Conservation (phyloP, 306 rosid genomes). For the Arachis stenosperma region DNA sequence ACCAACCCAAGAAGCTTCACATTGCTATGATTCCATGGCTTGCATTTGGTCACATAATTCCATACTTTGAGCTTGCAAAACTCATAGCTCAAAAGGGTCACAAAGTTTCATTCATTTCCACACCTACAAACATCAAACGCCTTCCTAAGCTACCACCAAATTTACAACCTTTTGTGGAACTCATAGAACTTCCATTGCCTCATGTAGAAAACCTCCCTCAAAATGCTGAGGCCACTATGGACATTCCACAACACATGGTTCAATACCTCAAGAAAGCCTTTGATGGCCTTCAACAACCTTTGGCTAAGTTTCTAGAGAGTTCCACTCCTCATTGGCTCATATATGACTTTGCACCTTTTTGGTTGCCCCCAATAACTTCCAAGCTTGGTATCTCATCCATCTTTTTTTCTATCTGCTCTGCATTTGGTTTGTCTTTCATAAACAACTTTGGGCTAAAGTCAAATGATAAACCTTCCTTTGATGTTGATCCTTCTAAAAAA, state of each 20-base stretch:
- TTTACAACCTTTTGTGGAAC: slow-evolving; percentile 21
- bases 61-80: slow-evolving; percentile 48
- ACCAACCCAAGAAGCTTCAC: slow-evolving; percentile 39
- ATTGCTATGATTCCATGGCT: slow-evolving; percentile 57
- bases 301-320: background rate
- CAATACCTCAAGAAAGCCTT: slow-evolving; percentile 12
- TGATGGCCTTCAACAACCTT: slow-evolving; percentile 26
- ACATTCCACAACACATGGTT: background rate
- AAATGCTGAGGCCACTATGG: slow-evolving; percentile 8
- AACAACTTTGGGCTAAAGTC: background rate
- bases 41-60: slow-evolving; percentile 55
- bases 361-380: slow-evolving; percentile 13
- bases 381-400: slow-evolving; percentile 8
- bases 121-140: slow-evolving; percentile 56
- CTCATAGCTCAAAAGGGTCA: slow-evolving; percentile 54
- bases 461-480: background rate
- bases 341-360: slow-evolving; percentile 11
- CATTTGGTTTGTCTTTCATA: background rate
- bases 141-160: slow-evolving; percentile 40
- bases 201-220: slow-evolving; percentile 24
- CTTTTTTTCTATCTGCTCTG: background rate
- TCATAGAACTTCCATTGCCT: slow-evolving; percentile 40
- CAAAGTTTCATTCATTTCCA: slow-evolving; percentile 46
- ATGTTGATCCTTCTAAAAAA: background rate
- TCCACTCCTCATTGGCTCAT: slow-evolving; percentile 30